Evolutionary conservation across 2,329 filamentous ascomycete genomes (phyloP), one percentile per base, ranked within the genome.

Genomic region (Alternaria incomplexa): DNA sequence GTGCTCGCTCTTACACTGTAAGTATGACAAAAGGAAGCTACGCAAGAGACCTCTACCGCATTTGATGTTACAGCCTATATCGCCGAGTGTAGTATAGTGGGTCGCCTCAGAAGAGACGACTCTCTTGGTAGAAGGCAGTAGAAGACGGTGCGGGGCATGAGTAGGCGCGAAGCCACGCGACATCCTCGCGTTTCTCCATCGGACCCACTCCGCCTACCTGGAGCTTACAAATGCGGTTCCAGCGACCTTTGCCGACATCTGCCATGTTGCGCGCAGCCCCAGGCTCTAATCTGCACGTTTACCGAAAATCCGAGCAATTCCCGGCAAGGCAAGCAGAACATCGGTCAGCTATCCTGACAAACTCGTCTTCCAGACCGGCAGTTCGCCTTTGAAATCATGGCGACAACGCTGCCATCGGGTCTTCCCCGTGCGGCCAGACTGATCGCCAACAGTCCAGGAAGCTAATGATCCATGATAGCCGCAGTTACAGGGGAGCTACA

Each of bases 141-240:
- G 59, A 62, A 62, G 30, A 32, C 20, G 12, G 17, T 47, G 59
- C 48, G 59, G 59, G 48, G 59, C 48, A 40, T 20, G 22, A 20
- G 25, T 52, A 52, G n/a, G 47, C 47, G 28, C 54, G 40, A 52
- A 43, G 45, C 52, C 46, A 63, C 54, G 62, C 59, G 43, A 45
- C 17, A 46, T 9, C 26, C 40, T 53, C 59, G 59, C 25, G 36
- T 58, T 47, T 58, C 56, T 47, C 26, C 36, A 50, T 50, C 28
- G 23, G 56, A 53, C 57, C 57, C 57, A 61, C 61, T 30, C 36
- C 36, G 20, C 46, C 46, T 30, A 47, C 32, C 9, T 15, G 5
- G 22, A 28, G 61, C 52, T 63, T 63, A 63, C 58, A 63, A 63
- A 63, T 63, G 47, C 61, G 20, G 25, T 9, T 15, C n/a, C 13